phyloP scores from a whole-genome alignment of 2,329 filamentous ascomycete species.

The Talaromyces sp. region DNA sequence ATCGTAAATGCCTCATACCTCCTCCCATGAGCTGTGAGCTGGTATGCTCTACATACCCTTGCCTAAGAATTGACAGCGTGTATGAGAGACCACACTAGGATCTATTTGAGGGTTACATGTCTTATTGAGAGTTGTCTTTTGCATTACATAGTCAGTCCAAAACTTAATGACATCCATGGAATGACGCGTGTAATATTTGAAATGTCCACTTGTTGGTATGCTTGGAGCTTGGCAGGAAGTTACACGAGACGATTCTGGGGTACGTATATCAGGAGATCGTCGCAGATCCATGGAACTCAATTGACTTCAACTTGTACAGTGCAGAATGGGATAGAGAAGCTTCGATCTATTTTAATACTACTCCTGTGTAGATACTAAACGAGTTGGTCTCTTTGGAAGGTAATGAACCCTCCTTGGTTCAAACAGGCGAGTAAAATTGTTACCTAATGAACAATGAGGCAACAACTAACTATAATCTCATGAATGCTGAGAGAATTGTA shows the following conservation, averaged over 20 bases:
- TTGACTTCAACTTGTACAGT: no score
- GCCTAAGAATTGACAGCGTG: background rate
- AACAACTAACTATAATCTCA: no score
- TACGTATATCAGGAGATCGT: background rate
- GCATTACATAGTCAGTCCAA: background rate
- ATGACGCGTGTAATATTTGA: background rate
- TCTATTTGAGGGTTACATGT: background rate
- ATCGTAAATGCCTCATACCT: constrained; percentile 11
- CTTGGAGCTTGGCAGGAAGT: constrained; percentile 5
- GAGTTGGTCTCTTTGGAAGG: background rate
- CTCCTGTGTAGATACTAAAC: background rate
- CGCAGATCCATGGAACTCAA: background rate
- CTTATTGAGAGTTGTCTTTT: background rate
- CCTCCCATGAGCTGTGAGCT: background rate
- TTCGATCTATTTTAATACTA: background rate
- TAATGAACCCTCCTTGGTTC: background rate
- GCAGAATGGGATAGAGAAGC: background rate
- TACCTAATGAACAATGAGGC: background rate
- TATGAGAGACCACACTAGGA: background rate
- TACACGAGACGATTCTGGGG: constrained; percentile 13
- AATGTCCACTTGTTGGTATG: constrained; percentile 6
- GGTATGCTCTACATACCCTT: constrained; percentile 5
- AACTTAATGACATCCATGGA: background rate
- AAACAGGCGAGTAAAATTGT: background rate
- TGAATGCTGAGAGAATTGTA: background rate